phyloP scores from a whole-genome alignment of 2,329 filamentous ascomycete species.

The Cryphonectria carpinicola region DNA sequence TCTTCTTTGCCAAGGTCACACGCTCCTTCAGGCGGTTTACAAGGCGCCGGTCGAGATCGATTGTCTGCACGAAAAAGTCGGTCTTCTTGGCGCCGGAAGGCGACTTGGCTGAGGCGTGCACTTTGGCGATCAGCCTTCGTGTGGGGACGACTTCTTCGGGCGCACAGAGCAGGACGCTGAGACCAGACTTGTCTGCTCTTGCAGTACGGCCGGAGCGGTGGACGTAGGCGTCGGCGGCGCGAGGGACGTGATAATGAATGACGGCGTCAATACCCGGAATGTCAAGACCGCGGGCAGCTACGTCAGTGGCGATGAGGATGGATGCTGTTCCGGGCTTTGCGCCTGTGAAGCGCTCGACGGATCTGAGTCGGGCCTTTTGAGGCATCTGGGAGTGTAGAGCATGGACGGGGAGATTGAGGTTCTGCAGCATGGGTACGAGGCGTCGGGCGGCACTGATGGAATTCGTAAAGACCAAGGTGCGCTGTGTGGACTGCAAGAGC shows the following conservation, averaged over 20 bases:
- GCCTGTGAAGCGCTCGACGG: constrained; percentile 84
- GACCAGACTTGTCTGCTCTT: constrained; percentile 75
- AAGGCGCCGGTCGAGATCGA: constrained; percentile 82
- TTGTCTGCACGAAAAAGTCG: constrained; percentile 73
- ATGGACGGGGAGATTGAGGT: constrained; percentile 75
- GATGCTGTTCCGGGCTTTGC: constrained; percentile 56
- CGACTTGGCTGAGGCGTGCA: constrained; percentile 65
- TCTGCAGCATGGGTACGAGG: constrained; percentile 80
- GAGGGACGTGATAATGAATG: constrained; percentile 93
- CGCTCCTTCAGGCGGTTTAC: constrained; percentile 77
- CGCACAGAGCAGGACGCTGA: constrained; percentile 85
- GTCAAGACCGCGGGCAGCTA: constrained; percentile 90
- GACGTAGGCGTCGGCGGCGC: constrained; percentile 90
- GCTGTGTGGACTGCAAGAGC: constrained; percentile 77
- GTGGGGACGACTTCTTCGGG: constrained; percentile 90
- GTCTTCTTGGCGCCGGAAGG: constrained; percentile 50
- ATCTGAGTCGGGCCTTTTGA: constrained; percentile 92
- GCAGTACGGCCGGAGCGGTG: constrained; percentile 95
- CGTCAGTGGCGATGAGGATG: constrained; percentile 89
- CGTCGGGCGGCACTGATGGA: constrained; percentile 92
- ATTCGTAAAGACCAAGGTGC: constrained; percentile 92
- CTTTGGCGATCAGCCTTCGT: constrained; percentile 81
- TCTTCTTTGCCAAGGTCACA: constrained; percentile 79
- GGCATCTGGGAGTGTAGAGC: constrained; percentile 92
- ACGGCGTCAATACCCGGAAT: constrained; percentile 89